Base-by-base conservation (phyloP, 129 eudicot species). In the Flaveria trinervia region DNA sequence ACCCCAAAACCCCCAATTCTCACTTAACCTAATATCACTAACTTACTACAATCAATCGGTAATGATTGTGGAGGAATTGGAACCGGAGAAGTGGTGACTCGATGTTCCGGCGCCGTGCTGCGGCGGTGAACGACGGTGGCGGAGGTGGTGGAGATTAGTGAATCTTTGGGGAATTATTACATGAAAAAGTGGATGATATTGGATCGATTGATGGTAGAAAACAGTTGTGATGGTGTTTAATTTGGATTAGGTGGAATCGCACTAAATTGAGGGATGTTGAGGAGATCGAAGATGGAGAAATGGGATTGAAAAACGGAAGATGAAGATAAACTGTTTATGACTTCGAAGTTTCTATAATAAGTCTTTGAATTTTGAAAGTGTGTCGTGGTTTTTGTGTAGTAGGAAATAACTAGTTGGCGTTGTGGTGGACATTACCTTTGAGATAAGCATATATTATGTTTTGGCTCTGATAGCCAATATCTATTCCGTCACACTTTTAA, bases 241-340 rank as follows among this genome's bases (percentile, higher is more conserved):
- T 36, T 54, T n/a, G 3, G 9, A 62, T 62, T 14, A 62, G 68
- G 68, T 28, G 68, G 44, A 62, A 62, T 62, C 45, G 45, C 39
- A 60, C 65, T 57, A 10, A 10, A 9, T 1, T 17, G 9, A 13
- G 5, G 28, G 3, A 18, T 9, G 12, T 7, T 2, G 20, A n/a
- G 18, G 18, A n/a, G 60, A 23, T 9, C 12, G 65, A 59, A 59
- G 65, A 59, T 59, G 15, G 25, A 30, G 65, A 59, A 36, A 5
- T 36, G 41, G 41, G 6, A 36, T 36, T 36, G 41, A 36, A 36
- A 33, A 36, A 36, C 41, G 41, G 41, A 36, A 36, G 41, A 36
- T 36, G 5, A 36, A 3, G 41, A 36, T 36, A 36, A 36, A 36
- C 41, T 36, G 41, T 22, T 22, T 15, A 59, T 30, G 65, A 45